Percentiles rank a stretch among this genome's conserved stretches.
Evolutionary conservation across 331 rosid species (phyloP).

Genomic region (Acacia concinna): DNA sequence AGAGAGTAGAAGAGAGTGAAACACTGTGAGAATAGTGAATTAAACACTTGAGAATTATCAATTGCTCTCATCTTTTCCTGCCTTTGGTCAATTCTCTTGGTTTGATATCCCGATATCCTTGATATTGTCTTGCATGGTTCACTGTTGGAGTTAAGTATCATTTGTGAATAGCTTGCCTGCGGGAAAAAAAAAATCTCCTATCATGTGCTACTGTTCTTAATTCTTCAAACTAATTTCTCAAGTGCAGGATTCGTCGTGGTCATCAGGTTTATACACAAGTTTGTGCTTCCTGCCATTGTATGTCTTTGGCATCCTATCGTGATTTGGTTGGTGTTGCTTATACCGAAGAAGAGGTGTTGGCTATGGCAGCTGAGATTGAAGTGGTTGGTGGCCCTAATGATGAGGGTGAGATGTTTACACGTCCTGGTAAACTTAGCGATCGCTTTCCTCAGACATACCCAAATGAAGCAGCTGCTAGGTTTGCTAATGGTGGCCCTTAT

Average conservation of each 20-base stretch:
- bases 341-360: constrained; percentile 90
- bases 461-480: constrained; percentile 97
- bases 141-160: not conserved
- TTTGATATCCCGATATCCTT: not conserved
- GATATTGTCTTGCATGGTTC: constrained; percentile 1
- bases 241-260: constrained; percentile 93
- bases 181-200: not conserved
- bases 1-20: too few species aligned
- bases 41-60: too few species aligned
- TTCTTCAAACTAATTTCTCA: constrained; percentile 31
- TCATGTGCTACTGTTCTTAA: constrained; percentile 18
- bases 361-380: constrained; percentile 98
- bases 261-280: constrained; percentile 95
- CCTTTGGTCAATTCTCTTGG: constrained; percentile 2
- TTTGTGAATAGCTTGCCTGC: not conserved
- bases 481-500: constrained; percentile 97
- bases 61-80: constrained; percentile 5
- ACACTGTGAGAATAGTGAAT: too few species aligned
- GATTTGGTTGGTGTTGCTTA: constrained; percentile 98
- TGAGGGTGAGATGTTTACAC: constrained; percentile 98
- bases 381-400: constrained; percentile 97
- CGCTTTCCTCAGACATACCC: constrained; percentile 90
- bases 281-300: constrained; percentile 97
- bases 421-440: constrained; percentile 98
- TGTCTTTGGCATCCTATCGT: constrained; percentile 91